These are phyloP conservation scores for Parasitella parasitica DNA, from an alignment of 371 early-diverging fungal species.

Conservation along the genomic window DNA sequence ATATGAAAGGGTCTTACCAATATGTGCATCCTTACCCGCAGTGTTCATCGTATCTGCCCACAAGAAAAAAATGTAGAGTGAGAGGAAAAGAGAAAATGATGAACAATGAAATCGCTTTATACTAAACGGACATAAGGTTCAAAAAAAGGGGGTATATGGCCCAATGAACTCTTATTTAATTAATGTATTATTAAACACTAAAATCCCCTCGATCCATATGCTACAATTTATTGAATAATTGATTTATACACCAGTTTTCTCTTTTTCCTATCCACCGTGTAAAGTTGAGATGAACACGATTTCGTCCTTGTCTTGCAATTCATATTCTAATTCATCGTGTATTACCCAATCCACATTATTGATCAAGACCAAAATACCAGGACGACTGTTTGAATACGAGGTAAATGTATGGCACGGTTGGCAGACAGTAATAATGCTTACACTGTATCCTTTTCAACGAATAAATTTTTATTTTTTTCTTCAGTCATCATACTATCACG, in stretches of 20 bases:
- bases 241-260: no score
- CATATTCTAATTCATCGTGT: constrained; percentile 86
- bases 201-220: no score
- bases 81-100: not conserved
- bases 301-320: constrained; percentile 71
- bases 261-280: constrained; percentile 83
- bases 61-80: not conserved
- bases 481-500: constrained; percentile 73
- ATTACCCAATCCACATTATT: constrained; percentile 97
- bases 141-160: not conserved
- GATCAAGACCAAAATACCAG: constrained; percentile 93
- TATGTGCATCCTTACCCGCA: not conserved
- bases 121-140: not conserved
- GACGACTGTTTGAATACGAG: constrained; percentile 59
- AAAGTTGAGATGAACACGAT: constrained; percentile 95
- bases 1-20: not conserved
- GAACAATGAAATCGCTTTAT: not conserved
- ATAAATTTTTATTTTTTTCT: constrained; percentile 85
- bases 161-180: no score
- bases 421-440: constrained; percentile 34
- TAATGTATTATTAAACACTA: no score
- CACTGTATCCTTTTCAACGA: constrained; percentile 84
- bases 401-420: not conserved
- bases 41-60: not conserved
- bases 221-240: no score